phyloP scores from a whole-genome alignment of 2,329 filamentous ascomycete genomes.

The Penicillium italicum region DNA sequence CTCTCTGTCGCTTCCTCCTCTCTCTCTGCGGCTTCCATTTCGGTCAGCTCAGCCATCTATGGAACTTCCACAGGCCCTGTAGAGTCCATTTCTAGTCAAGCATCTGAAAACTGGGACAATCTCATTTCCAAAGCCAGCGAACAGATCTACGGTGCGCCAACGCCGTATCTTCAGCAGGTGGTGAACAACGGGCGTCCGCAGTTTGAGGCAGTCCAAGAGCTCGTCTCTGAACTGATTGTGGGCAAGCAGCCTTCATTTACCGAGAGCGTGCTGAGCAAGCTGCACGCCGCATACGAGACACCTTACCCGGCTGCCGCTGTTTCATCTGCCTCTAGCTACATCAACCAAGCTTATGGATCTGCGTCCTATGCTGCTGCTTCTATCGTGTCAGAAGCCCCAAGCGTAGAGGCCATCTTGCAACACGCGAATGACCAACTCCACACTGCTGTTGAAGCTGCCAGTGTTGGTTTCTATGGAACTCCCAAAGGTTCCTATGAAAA shows the following conservation, averaged over 20 bases:
- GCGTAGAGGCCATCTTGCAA: conserved; percentile 56
- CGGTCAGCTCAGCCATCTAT: conserved; percentile 45
- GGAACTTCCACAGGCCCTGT: conserved; percentile 43
- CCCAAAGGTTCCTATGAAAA: conserved; percentile 53
- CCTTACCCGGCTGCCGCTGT: conserved; percentile 42
- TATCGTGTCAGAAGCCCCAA: conserved; percentile 53
- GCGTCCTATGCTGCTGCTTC: conserved; percentile 35
- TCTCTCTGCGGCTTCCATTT: conserved; percentile 38
- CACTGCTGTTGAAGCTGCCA: conserved; percentile 57
- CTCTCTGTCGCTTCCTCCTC: conserved; percentile 44
- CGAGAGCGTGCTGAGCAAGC: conserved; percentile 70
- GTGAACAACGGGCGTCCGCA: conserved; percentile 60
- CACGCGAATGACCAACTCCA: conserved; percentile 56
- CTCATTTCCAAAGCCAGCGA: conserved; percentile 63
- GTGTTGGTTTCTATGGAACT: conserved; percentile 56
- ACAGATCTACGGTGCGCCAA: conserved; percentile 66
- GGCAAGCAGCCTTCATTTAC: conserved; percentile 79
- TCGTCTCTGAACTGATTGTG: conserved; percentile 71
- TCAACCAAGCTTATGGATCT: conserved; percentile 46
- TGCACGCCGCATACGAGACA: conserved; percentile 69
- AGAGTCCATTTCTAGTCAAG: conserved; percentile 52
- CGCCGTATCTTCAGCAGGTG: conserved; percentile 60
- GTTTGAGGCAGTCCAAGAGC: conserved; percentile 65
- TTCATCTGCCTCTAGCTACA: conserved; percentile 53
- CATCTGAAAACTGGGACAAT: conserved; percentile 61